These are phyloP conservation scores for Arthonia radiata DNA, from an alignment of 495 filamentous ascomycete species.

Conservation along the genomic window DNA sequence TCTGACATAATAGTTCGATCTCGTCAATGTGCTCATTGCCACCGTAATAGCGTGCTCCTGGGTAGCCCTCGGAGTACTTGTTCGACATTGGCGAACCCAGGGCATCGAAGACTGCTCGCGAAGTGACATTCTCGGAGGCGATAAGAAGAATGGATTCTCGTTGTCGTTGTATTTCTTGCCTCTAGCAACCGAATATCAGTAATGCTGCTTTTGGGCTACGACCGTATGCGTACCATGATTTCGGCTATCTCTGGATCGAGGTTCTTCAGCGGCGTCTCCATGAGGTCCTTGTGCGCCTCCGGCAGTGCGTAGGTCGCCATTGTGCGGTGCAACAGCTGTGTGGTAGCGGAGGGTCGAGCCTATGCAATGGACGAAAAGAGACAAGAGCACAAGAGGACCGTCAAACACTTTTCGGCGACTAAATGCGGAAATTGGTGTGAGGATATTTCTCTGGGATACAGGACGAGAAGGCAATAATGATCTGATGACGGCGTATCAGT, in stretches of 20 bases:
- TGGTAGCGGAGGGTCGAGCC: no score
- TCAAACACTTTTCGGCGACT: no score
- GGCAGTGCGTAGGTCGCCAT: constrained; percentile 56
- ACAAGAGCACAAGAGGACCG: no score
- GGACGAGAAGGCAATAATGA: no score
- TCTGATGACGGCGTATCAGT: no score
- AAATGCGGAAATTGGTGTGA: no score
- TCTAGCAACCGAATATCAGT: constrained; percentile 21
- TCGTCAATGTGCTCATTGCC: constrained; percentile 97
- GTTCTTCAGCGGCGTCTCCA: constrained; percentile 66
- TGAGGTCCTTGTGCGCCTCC: constrained; percentile 69
- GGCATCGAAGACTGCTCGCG: constrained; percentile 70
- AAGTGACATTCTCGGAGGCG: constrained; percentile 79
- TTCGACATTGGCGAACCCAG: constrained; percentile 82
- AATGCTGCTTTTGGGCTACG: background rate
- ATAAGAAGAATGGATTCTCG: constrained; percentile 97
- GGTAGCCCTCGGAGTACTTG: constrained; percentile 99
- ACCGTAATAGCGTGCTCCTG: constrained; percentile 95
- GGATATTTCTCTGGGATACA: no score
- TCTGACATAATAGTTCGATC: constrained; percentile 90
- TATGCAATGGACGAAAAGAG: no score
- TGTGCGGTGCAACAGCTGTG: background rate
- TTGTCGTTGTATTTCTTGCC: constrained; percentile 88
- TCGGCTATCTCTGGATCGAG: constrained; percentile 74
- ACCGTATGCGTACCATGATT: constrained; percentile 55